A percentile compares a stretch with the other conserved stretches of the same genome.
These are phyloP conservation scores for Teratosphaeriaceae sp. DNA, from an alignment of 2,329 filamentous ascomycete genomes.

Conservation along the genomic window DNA sequence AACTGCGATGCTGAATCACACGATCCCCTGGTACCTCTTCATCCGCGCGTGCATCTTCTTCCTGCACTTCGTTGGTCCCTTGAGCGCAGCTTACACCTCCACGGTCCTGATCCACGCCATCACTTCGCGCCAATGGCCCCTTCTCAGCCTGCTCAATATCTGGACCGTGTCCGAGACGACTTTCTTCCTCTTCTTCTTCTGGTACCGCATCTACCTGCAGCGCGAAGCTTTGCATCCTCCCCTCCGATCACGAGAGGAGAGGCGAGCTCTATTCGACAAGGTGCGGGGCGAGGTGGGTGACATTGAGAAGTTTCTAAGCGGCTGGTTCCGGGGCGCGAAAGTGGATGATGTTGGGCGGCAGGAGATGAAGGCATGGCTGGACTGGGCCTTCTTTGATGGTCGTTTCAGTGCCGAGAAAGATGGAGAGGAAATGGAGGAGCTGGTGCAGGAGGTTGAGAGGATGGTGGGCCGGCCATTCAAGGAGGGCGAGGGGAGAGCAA, in stretches of 20 bases:
- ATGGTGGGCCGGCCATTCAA: not conserved
- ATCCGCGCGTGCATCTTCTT: constrained; percentile 12
- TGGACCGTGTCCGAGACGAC: constrained; percentile 46
- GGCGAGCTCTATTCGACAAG: constrained; percentile 22
- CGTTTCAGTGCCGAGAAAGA: not conserved
- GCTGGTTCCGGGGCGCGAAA: not conserved
- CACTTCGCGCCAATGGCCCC: constrained; percentile 5
- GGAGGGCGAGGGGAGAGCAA: too few relatives aligned
- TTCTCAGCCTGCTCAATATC: constrained; percentile 22
- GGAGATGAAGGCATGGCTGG: not conserved
- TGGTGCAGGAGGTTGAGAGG: not conserved
- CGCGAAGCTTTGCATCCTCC: constrained; percentile 45
- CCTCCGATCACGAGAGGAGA: constrained; percentile 39
- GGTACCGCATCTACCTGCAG: constrained; percentile 47
- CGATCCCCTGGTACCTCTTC: constrained; percentile 8
- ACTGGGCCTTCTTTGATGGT: not conserved
- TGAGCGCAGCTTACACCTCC: constrained; percentile 9
- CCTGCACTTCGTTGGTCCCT: constrained; percentile 11
- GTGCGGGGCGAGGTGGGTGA: not conserved
- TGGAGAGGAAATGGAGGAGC: not conserved
- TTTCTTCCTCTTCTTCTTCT: constrained; percentile 51
- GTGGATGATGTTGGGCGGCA: not conserved
- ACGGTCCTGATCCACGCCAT: not conserved
- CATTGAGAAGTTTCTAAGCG: not conserved
- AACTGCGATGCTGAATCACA: constrained; percentile 12